These are phyloP conservation scores for Candida sanyaensis DNA, from an alignment of 1,139 yeast species.

Conservation along the genomic window DNA sequence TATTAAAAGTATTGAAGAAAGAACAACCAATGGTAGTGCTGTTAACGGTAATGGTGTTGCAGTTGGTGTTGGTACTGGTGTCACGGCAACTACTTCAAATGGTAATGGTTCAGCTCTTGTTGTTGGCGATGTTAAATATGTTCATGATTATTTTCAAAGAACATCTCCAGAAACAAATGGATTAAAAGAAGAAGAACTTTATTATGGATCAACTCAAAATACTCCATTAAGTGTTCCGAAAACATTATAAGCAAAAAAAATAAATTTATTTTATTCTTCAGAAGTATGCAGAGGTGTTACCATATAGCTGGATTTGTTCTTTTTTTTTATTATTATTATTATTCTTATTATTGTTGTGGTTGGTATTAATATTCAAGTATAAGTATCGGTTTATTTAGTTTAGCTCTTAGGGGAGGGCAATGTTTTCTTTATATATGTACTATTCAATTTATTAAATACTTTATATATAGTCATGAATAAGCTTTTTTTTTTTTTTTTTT, in stretches of 20 bases:
- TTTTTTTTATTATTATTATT: background rate
- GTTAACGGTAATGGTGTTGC: too few relatives aligned
- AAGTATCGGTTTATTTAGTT: background rate
- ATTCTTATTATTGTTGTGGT: background rate
- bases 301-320: background rate
- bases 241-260: slow-evolving; percentile 7
- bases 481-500: background rate
- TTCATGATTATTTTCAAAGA: slow-evolving; percentile 11
- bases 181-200: slow-evolving; percentile 11
- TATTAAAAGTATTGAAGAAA: background rate
- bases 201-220: slow-evolving; percentile 9
- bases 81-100: background rate
- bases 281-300: too few relatives aligned
- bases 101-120: background rate
- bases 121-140: slow-evolving; percentile 8
- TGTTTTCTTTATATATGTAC: background rate
- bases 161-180: slow-evolving; percentile 5
- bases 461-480: slow-evolving; percentile 1
- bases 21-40: background rate
- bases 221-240: slow-evolving; percentile 13
- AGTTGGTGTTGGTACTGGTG: background rate
- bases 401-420: background rate
- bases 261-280: too few relatives aligned
- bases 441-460: background rate
- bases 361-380: background rate